These are phyloP conservation scores for Kingdonia uniflora DNA, from an alignment of 164 flowering plant species.

Conservation along the genomic window DNA sequence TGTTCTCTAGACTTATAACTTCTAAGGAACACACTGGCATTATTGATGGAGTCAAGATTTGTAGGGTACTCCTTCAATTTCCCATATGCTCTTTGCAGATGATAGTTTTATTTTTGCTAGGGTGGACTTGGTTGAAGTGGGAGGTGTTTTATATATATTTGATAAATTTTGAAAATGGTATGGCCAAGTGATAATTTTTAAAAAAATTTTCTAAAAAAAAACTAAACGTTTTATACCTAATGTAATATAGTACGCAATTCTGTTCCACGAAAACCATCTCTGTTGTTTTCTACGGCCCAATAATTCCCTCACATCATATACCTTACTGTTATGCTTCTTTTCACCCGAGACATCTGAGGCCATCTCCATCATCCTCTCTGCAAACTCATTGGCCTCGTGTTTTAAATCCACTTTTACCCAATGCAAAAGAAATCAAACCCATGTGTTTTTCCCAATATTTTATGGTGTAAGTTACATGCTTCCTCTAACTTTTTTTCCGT, in stretches of 20 bases:
- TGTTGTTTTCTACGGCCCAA: constrained; percentile 13
- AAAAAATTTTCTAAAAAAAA: too few species aligned
- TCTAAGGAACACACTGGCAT: too few species aligned
- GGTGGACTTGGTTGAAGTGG: too few species aligned
- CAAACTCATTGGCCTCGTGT: constrained; percentile 63
- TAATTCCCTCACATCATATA: constrained; percentile 13
- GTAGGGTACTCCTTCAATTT: too few species aligned
- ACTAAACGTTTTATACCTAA: constrained; percentile 38
- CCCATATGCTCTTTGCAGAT: too few species aligned
- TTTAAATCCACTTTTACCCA: constrained; percentile 56
- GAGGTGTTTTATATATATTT: too few species aligned
- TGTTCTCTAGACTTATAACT: too few species aligned
- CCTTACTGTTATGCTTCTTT: constrained; percentile 16
- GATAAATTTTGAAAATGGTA: too few species aligned
- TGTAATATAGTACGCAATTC: constrained; percentile 60
- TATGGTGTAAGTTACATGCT: constrained; percentile 42
- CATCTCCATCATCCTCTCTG: constrained; percentile 80
- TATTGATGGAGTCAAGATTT: too few species aligned
- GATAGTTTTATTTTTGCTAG: too few species aligned
- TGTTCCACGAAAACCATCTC: constrained; percentile 13
- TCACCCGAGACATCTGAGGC: constrained; percentile 30
- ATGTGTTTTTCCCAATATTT: constrained; percentile 47
- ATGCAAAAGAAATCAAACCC: constrained; percentile 57
- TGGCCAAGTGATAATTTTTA: too few species aligned
- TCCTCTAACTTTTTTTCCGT: constrained; percentile 41